These are phyloP conservation scores for Macrophomina pseudophaseolina DNA, from an alignment of 2,329 filamentous ascomycete species.

Conservation along the genomic window DNA sequence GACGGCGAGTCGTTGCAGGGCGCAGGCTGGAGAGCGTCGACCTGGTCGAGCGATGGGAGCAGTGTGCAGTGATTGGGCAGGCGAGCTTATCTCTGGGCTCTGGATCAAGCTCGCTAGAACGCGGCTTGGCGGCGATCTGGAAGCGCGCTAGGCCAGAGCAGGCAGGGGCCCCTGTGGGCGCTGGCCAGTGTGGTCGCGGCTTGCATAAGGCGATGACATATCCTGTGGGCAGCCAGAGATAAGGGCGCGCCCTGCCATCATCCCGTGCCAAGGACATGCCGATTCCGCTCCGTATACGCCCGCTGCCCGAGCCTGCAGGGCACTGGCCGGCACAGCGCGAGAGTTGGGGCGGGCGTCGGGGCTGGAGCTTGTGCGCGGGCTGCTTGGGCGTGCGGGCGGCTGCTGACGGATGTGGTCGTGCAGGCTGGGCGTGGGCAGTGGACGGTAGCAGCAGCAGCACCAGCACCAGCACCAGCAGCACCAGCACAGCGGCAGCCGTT, in stretches of 20 bases:
- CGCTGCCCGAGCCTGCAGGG: not conserved
- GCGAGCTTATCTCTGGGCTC: conserved; percentile 12
- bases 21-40: not conserved
- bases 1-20: conserved; percentile 7
- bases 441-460: not conserved
- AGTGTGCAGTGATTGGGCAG: conserved; percentile 14
- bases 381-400: not conserved
- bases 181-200: conserved; percentile 14
- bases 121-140: conserved; percentile 16
- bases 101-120: not conserved
- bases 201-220: conserved; percentile 28
- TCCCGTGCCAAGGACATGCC: conserved; percentile 24
- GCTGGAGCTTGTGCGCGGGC: not conserved
- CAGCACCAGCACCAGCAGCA: not conserved
- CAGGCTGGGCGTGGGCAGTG: not conserved
- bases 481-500: not conserved
- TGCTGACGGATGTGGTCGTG: not conserved
- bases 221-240: conserved; percentile 21
- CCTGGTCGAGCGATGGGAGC: not conserved
- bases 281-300: not conserved
- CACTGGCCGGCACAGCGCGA: no score
- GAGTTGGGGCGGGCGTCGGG: no score
- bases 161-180: conserved; percentile 17
- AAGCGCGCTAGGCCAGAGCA: conserved; percentile 5
- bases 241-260: conserved; percentile 17